These are phyloP conservation scores for Erodium chrysanthum DNA, from an alignment of 441 rosid species.

Conservation along the genomic window DNA sequence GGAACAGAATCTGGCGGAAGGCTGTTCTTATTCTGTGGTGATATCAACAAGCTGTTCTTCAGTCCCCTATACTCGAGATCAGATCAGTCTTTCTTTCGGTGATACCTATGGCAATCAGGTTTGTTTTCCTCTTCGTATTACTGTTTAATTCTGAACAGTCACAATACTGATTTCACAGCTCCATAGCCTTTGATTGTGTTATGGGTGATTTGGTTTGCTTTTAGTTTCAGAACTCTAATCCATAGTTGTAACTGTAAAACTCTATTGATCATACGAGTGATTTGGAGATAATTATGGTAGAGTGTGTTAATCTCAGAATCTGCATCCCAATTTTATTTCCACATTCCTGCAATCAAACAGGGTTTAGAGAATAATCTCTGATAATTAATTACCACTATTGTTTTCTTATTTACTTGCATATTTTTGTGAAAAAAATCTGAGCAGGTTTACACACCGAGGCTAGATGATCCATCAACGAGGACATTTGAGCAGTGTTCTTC, in stretches of 20 bases:
- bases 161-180: too few relatives aligned
- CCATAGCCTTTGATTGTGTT: not conserved
- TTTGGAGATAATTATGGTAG: not conserved
- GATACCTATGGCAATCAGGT: constrained; percentile 66
- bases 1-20: constrained; percentile 29
- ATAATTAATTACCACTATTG: not conserved
- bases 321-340: not conserved
- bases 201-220: not conserved
- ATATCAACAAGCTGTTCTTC: constrained; percentile 60
- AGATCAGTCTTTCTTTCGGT: constrained; percentile 52
- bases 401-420: not conserved
- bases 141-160: not conserved
- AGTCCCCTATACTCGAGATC: constrained; percentile 41
- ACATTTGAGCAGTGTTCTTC: constrained; percentile 55
- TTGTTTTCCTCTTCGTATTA: not conserved
- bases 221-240: not conserved
- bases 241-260: not conserved
- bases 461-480: constrained; percentile 38
- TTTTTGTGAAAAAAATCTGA: not conserved
- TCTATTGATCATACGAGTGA: not conserved
- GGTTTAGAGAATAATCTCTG: not conserved
- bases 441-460: constrained; percentile 53
- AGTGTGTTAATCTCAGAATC: not conserved
- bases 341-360: not conserved
- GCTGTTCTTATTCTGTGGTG: constrained; percentile 42